Base-by-base conservation (phyloP, 2,329 filamentous ascomycete species). In the Capronia americana region DNA sequence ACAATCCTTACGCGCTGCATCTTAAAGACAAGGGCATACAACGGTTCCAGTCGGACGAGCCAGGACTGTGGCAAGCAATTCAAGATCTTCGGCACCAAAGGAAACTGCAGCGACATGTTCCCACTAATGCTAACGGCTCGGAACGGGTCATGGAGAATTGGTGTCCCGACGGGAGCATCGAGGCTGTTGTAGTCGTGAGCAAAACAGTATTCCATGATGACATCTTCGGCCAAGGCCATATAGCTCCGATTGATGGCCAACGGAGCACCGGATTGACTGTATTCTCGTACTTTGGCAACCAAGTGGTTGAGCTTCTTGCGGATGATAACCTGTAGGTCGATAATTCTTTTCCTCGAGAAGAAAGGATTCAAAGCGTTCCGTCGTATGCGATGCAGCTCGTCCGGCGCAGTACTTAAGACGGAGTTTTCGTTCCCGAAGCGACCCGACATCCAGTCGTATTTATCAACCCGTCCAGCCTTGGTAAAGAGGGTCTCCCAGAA, bases 301-400 rank as follows among this genome's bases (percentile, higher is more conserved):
- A 65, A 53, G 61, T 57, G 34, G 53, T 46, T 24, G 65, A 68
- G 32, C 48, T 66, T 77, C 1, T 73, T 66, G 6, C 75, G 68
- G 14, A 83, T 77, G 51, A 76, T 76, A 67, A 68, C 78, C 70
- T 78, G 75, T 1, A 82, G 69, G 1, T 70, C 70, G 6, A 71
- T 64, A 23, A 83, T 75, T 5, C 77, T 76, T 11, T 73, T 72
- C 30, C 74, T 76, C 1, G 81, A 82, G 69, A 83, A 84, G 72
- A 81, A 83, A 0, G 74, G 76, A 61, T 77, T 80, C 55, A 84
- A 66, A 1, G 79, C 74, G 4, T 67, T 74, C 14, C 81, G 78
- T 2, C 82, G 78, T 17, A 75, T 71, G 1, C 79, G 78, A 67
- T 84, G 82, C 5, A 77, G 70, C 28, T 80, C 75, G 64, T 81